Conservation (phyloP, 495 filamentous ascomycete species). For the Neurospora sp. region DNA sequence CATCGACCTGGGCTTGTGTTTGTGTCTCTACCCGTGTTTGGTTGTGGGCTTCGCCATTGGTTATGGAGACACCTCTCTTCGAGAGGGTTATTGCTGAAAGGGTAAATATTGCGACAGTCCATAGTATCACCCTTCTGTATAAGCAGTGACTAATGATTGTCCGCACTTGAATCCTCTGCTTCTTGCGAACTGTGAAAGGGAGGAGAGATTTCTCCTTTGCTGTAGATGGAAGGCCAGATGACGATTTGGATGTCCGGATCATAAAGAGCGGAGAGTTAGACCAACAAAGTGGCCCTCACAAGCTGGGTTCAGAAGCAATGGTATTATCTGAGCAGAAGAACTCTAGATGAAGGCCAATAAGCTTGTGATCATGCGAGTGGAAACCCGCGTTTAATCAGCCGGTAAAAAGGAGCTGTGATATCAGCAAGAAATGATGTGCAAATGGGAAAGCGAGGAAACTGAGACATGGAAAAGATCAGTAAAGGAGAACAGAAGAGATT, state of each 20-base stretch:
- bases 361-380: background rate
- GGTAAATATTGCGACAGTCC: slow-evolving; percentile 20
- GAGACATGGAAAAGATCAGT: background rate
- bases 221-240: slow-evolving; percentile 7
- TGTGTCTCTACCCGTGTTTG: background rate
- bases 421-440: background rate
- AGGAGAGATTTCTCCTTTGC: slow-evolving; percentile 12
- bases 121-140: slow-evolving; percentile 33
- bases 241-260: slow-evolving; percentile 5
- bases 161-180: slow-evolving; percentile 16
- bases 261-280: background rate
- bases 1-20: background rate
- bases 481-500: background rate
- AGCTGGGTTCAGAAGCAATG: background rate
- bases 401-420: background rate
- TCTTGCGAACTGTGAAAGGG: slow-evolving; percentile 3
- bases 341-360: background rate
- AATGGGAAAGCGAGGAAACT: background rate
- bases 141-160: slow-evolving; percentile 29
- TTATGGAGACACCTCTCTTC: slow-evolving; percentile 7
- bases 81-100: slow-evolving; percentile 21
- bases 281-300: background rate
- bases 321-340: background rate
- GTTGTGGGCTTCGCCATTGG: slow-evolving; percentile 3
- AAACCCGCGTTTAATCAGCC: background rate